Evolutionary conservation across 2,329 filamentous ascomycete species (phyloP).

Genomic region (Penicillium sp.): DNA sequence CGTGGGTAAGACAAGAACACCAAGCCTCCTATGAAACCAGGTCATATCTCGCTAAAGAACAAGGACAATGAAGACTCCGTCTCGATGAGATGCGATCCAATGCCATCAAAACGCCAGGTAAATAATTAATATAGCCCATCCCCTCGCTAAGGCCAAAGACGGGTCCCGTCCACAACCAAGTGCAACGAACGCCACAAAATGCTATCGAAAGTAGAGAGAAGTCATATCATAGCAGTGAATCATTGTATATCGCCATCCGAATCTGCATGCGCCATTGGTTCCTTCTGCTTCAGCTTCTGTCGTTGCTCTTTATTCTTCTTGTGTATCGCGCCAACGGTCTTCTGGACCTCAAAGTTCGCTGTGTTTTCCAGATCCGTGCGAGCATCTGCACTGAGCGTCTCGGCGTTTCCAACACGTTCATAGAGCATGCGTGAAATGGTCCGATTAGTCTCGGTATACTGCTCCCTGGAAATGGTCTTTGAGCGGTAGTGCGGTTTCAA

Average conservation of each 20-base stretch:
- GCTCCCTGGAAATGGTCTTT: conserved; percentile 77
- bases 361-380: conserved; percentile 73
- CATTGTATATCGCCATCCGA: conserved; percentile 24
- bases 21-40: neutral
- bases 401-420: conserved; percentile 60
- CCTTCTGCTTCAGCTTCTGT: conserved; percentile 20
- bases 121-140: neutral
- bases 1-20: neutral
- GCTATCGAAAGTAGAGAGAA: conserved; percentile 1
- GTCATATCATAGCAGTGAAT: conserved; percentile 12
- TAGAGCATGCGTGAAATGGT: conserved; percentile 88
- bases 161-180: neutral
- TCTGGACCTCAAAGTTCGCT: conserved; percentile 75
- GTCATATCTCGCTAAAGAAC: neutral
- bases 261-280: conserved; percentile 20
- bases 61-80: neutral
- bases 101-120: neutral
- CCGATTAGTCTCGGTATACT: conserved; percentile 91
- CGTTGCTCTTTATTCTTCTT: conserved; percentile 19
- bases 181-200: neutral
- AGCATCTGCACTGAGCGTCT: conserved; percentile 64
- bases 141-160: neutral
- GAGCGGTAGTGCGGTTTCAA: conserved; percentile 81
- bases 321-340: conserved; percentile 58
- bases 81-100: neutral